These are phyloP conservation scores for Cordyceps farinosa DNA, from an alignment of 2,329 filamentous ascomycete species.

Conservation along the genomic window DNA sequence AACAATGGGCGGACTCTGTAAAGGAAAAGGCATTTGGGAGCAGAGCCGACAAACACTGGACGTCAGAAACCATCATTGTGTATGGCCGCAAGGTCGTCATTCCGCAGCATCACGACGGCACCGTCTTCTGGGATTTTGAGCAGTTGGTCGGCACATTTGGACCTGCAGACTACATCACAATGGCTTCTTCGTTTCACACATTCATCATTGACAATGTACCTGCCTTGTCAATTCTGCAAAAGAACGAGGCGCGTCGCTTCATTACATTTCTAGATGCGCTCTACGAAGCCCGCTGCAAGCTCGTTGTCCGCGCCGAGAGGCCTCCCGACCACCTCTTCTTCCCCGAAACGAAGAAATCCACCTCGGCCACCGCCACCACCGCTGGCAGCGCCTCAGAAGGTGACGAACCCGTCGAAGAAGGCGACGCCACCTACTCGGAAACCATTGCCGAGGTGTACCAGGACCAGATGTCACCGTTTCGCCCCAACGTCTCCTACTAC, in stretches of 20 bases:
- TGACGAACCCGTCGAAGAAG: slow-evolving; percentile 23
- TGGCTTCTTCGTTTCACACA: slow-evolving; percentile 76
- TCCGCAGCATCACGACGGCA: slow-evolving; percentile 54
- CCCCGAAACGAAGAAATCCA: slow-evolving; percentile 48
- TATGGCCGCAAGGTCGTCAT: slow-evolving; percentile 64
- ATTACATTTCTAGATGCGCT: slow-evolving; percentile 78
- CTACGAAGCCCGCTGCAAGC: slow-evolving; percentile 77
- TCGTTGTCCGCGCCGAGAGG: slow-evolving; percentile 63
- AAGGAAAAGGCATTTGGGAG: slow-evolving; percentile 25
- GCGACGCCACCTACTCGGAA: slow-evolving; percentile 41
- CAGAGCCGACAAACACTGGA: slow-evolving; percentile 35
- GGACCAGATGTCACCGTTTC: slow-evolving; percentile 71
- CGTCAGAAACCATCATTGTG: slow-evolving; percentile 42
- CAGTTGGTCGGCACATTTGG: slow-evolving; percentile 67
- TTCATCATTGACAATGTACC: slow-evolving; percentile 71
- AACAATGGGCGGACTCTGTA: slow-evolving; percentile 28
- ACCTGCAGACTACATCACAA: slow-evolving; percentile 77
- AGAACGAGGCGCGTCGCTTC: slow-evolving; percentile 77
- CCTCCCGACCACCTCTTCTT: slow-evolving; percentile 76
- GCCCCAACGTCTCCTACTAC: slow-evolving; percentile 72
- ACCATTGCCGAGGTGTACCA: slow-evolving; percentile 67
- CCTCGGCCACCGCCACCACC: background rate
- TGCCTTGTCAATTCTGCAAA: slow-evolving; percentile 61
- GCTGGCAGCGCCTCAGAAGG: slow-evolving; percentile 7
- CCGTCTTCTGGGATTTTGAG: slow-evolving; percentile 63